A percentile compares a stretch with the other conserved stretches of the same genome.
These are phyloP conservation scores for Microdochium bolleyi DNA, from an alignment of 2,329 filamentous ascomycete species.

Conservation along the genomic window DNA sequence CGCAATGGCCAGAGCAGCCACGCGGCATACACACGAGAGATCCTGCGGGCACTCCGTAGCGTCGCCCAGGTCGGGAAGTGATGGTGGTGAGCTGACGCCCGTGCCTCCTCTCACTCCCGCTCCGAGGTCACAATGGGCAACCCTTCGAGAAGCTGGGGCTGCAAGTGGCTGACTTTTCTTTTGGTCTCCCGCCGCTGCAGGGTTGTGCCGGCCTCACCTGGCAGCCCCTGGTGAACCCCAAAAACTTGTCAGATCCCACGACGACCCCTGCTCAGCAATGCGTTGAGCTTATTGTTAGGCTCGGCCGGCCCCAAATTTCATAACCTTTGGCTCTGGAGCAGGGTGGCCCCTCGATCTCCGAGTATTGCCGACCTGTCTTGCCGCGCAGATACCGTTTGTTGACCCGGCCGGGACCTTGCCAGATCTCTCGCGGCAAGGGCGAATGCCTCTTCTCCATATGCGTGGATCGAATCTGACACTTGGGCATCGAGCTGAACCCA, in stretches of 20 bases:
- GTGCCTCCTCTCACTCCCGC: no score
- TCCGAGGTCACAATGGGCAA: no score
- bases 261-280: background rate
- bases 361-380: background rate
- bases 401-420: no score
- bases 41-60: background rate
- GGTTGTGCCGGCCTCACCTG: no score
- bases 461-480: no score
- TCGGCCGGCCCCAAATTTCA: background rate
- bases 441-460: no score
- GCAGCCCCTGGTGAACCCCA: background rate
- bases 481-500: background rate
- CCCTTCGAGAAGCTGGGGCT: no score
- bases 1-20: background rate
- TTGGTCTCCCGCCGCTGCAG: background rate
- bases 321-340: background rate
- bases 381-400: background rate
- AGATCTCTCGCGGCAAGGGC: no score
- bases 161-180: background rate
- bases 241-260: background rate
- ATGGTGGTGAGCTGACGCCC: no score
- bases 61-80: background rate
- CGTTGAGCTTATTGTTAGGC: background rate
- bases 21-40: background rate
- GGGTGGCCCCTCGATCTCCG: background rate